These are phyloP conservation scores for Saccharomycopsis hybrid DNA, from an alignment of 1,139 yeast species.

Conservation along the genomic window DNA sequence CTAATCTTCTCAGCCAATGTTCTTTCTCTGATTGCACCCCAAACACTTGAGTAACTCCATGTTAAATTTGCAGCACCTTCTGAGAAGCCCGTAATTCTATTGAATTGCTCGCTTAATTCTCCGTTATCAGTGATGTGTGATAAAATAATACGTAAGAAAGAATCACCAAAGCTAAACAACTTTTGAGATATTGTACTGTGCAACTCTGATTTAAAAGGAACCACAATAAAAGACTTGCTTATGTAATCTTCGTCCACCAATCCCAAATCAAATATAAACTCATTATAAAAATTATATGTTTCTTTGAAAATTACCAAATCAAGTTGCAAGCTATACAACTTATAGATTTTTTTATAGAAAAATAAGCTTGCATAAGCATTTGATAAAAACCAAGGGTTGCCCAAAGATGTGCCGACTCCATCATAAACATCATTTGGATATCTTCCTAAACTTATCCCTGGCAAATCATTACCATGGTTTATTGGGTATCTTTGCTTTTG, in stretches of 20 bases:
- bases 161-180: slow-evolving; percentile 60
- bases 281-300: slow-evolving; percentile 26
- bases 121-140: slow-evolving; percentile 72
- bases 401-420: slow-evolving; percentile 66
- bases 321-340: slow-evolving; percentile 29
- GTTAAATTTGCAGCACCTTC: slow-evolving; percentile 84
- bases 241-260: slow-evolving; percentile 27
- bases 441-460: slow-evolving; percentile 78
- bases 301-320: slow-evolving; percentile 29
- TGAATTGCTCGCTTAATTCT: slow-evolving; percentile 83
- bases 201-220: slow-evolving; percentile 2
- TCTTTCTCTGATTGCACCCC: slow-evolving; percentile 68
- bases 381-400: slow-evolving; percentile 94
- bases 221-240: slow-evolving; percentile 40
- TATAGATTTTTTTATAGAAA: slow-evolving; percentile 34
- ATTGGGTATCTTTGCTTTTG: slow-evolving; percentile 75
- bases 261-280: slow-evolving; percentile 31
- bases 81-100: slow-evolving; percentile 72
- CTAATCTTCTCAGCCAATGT: too few relatives aligned
- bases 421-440: slow-evolving; percentile 92
- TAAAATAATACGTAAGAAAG: slow-evolving; percentile 65
- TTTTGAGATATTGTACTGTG: slow-evolving; percentile 32
- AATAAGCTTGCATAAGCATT: slow-evolving; percentile 67
- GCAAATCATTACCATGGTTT: slow-evolving; percentile 39
- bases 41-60: slow-evolving; percentile 85